These are phyloP conservation scores for Capsella bursapastoris DNA, from an alignment of 345 rosid species.

Conservation along the genomic window DNA sequence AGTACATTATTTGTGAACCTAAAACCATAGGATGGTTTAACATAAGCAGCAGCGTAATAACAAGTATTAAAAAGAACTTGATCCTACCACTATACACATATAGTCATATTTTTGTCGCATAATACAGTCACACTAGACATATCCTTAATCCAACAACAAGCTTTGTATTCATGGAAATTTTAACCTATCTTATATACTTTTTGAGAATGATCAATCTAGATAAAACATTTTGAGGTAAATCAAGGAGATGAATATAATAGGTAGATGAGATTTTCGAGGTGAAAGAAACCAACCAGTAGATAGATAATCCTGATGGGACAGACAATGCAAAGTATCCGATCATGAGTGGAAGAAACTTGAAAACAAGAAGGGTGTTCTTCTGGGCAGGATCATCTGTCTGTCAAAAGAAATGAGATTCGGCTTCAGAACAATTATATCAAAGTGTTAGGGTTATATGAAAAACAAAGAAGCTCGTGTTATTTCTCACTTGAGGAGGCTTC, in stretches of 20 bases:
- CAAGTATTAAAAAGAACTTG: background rate
- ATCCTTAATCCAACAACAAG: background rate
- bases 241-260: background rate
- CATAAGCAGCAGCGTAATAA: conserved; percentile 1
- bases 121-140: background rate
- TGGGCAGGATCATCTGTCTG: conserved; percentile 98
- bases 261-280: conserved; percentile 2
- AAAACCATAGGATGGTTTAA: conserved; percentile 8
- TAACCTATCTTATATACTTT: background rate
- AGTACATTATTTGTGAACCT: conserved; percentile 97
- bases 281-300: conserved; percentile 84
- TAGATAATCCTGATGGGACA: conserved; percentile 96
- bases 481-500: conserved; percentile 97
- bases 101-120: background rate
- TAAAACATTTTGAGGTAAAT: conserved; percentile 4
- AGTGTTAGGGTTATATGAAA: background rate
- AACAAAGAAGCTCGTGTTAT: conserved; percentile 16
- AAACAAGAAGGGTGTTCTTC: conserved; percentile 89
- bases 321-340: conserved; percentile 97
- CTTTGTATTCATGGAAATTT: background rate
- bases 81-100: background rate
- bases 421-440: conserved; percentile 19
- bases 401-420: conserved; percentile 34
- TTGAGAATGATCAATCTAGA: background rate
- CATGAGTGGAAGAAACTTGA: conserved; percentile 98